Base-by-base conservation (phyloP, 2,329 filamentous ascomycete genomes). In the Ophiocordyceps sinensis region DNA sequence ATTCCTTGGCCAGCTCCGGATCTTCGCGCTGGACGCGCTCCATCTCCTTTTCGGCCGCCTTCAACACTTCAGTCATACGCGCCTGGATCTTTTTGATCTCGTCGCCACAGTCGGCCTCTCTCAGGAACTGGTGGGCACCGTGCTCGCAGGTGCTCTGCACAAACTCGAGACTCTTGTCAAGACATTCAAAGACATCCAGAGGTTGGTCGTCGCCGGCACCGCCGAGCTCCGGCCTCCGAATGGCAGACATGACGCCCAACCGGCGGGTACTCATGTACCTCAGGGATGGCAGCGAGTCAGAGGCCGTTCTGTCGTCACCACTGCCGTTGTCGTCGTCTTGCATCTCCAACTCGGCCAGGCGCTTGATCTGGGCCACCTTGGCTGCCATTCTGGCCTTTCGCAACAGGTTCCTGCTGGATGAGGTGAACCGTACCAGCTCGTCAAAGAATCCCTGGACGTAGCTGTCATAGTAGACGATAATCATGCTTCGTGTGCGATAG, bases 391-490 rank as follows among this genome's bases (percentile, higher is more conserved):
- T 91, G 40, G 82, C 85, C 61, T 89, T 93, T 38, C 88, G 79
- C 58, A 95, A 79, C 48, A 85, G 69, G 60, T 94, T 94, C 43
- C 88, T 71, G 39, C 82, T 84, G 1, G 77, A 75, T 5, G 84
- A 85, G 30, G 95, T 79, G 42, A 83, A 82, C 46, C 85, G 80
- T 43, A 94, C 87, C 39, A 94, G 65, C 42, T 81, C 71, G 51
- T 94, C 87, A 48, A 95, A 86, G 32, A 81, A 77, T 39, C 77
- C 77, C 56, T 95, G 87, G 4, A 93, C 80, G 46, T 85, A 80
- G 49, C 82, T 85, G 56, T 95, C 88, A 56, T 95, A 95, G 60
- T 86, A 88, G n/a, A 95, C 83, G 34, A 91, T 79, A 34, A 89
- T 80, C 70, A 85, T 82, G 43, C 72, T 79, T 48, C 82, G 75